phyloP scores from a whole-genome alignment of 176 grass and related monocot genomes.

The Oryza longistaminata region DNA sequence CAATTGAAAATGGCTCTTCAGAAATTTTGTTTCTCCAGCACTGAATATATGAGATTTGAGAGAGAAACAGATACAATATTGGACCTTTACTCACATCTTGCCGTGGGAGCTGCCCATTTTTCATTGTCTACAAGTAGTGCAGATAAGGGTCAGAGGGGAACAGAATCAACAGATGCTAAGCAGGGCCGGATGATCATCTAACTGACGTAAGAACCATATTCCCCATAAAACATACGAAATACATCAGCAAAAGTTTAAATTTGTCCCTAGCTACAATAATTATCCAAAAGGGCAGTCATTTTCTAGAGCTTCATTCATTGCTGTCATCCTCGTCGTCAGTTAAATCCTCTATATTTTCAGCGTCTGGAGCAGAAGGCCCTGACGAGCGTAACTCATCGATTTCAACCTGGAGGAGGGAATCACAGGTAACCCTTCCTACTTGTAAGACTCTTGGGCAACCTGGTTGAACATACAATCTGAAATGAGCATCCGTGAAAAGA shows the following conservation, averaged over 20 bases:
- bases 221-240: neutral
- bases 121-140: neutral
- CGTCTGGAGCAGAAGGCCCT: constrained; percentile 16
- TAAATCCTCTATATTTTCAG: constrained; percentile 61
- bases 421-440: constrained; percentile 55
- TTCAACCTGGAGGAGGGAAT: constrained; percentile 63
- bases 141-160: neutral
- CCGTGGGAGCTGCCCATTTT: neutral
- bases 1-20: neutral
- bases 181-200: neutral
- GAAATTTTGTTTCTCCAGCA: neutral
- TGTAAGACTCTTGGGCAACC: constrained; percentile 64
- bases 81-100: neutral
- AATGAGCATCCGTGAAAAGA: neutral
- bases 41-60: neutral
- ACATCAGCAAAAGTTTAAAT: neutral
- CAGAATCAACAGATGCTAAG: neutral
- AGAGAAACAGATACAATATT: neutral
- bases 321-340: constrained; percentile 34
- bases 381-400: constrained; percentile 70
- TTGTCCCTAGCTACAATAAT: neutral
- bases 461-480: constrained; percentile 30
- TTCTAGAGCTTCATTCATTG: constrained; percentile 1
- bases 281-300: neutral
- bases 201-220: neutral